Conservation (phyloP, 2,329 filamentous ascomycete genomes). For the Colletotrichum orbiculare region DNA sequence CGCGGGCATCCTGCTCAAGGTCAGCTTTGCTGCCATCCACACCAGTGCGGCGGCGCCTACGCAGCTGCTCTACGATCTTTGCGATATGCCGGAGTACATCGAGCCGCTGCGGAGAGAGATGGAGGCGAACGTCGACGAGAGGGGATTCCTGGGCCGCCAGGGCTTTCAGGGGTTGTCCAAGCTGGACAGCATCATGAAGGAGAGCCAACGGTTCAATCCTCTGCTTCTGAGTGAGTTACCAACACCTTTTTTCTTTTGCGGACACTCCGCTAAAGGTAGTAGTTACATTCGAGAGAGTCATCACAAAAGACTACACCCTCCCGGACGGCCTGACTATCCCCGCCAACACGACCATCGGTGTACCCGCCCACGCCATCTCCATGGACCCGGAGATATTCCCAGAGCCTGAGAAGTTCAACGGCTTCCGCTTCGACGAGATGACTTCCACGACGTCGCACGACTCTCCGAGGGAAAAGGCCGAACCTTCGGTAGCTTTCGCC, state of each 20-base stretch:
- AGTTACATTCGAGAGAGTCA: constrained; percentile 13
- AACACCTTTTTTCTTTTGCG: background rate
- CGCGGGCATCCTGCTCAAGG: constrained; percentile 41
- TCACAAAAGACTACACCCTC: background rate
- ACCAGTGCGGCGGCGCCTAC: constrained; percentile 41
- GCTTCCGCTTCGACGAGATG: background rate
- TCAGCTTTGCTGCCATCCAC: constrained; percentile 45
- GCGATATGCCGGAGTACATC: constrained; percentile 8
- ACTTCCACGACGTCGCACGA: no score
- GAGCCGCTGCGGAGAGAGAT: constrained; percentile 6
- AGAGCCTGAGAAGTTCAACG: background rate
- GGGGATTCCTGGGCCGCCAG: background rate
- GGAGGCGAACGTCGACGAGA: background rate
- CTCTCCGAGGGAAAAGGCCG: background rate
- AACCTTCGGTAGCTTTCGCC: constrained; percentile 5
- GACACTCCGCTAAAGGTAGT: background rate
- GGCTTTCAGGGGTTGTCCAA: constrained; percentile 3
- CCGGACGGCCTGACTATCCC: background rate
- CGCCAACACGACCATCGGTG: constrained; percentile 11
- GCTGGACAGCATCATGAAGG: constrained; percentile 16
- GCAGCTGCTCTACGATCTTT: constrained; percentile 44
- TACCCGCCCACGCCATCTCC: constrained; percentile 10
- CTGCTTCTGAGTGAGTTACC: background rate
- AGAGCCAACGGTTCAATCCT: constrained; percentile 13
- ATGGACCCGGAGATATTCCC: constrained; percentile 5